Conservation (phyloP, 2,329 filamentous ascomycete genomes). For the Fusarium virguliforme region DNA sequence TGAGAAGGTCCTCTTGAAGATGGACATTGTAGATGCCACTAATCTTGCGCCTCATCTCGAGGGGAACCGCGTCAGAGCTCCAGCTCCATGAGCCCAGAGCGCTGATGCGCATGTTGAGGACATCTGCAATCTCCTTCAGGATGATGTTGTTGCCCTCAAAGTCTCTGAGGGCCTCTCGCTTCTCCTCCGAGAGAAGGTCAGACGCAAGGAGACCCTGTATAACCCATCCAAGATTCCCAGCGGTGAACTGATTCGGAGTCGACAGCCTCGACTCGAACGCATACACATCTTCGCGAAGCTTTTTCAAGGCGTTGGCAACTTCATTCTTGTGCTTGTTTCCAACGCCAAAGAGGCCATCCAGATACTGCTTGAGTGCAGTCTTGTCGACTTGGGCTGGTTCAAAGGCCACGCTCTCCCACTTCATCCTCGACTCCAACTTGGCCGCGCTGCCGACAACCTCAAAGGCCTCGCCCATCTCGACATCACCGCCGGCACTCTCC, state of each 20-base stretch:
- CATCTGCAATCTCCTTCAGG: constrained; percentile 66
- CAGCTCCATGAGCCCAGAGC: constrained; percentile 65
- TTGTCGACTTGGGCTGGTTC: constrained; percentile 58
- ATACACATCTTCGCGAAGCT: constrained; percentile 50
- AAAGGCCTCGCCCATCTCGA: constrained; percentile 57
- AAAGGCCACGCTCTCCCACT: constrained; percentile 66
- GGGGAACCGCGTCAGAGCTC: constrained; percentile 57
- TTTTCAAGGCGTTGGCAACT: constrained; percentile 46
- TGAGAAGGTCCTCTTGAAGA: constrained; percentile 68
- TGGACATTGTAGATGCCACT: constrained; percentile 66
- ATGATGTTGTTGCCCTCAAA: constrained; percentile 61
- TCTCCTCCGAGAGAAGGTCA: constrained; percentile 62
- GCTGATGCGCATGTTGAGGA: constrained; percentile 67
- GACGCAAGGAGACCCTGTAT: constrained; percentile 62
- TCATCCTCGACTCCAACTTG: constrained; percentile 57
- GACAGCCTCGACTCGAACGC: constrained; percentile 54
- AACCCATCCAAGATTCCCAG: constrained; percentile 56
- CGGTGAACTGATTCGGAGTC: constrained; percentile 56
- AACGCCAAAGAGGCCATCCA: constrained; percentile 61
- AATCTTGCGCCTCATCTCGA: constrained; percentile 65
- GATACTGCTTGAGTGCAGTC: constrained; percentile 57
- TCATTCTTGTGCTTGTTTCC: constrained; percentile 45
- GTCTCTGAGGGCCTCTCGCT: constrained; percentile 61
- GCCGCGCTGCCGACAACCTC: constrained; percentile 60
- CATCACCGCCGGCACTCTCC: constrained; percentile 31